Conservation (phyloP, 139 green algal genomes). For the Eudorina sp. region DNA sequence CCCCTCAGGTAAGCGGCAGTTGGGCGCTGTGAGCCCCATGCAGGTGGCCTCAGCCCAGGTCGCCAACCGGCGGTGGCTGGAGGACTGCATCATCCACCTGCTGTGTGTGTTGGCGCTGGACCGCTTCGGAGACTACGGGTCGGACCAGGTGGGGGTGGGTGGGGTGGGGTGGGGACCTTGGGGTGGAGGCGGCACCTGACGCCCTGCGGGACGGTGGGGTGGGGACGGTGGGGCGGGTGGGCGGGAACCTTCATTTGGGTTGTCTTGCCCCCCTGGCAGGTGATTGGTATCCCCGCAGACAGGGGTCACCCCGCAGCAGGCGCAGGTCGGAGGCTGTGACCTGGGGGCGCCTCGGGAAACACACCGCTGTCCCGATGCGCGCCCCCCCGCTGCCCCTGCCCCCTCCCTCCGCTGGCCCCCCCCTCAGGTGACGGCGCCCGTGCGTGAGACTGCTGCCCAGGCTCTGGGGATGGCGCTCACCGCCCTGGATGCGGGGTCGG, state of each 20-base stretch:
- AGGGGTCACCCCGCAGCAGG: too few species aligned
- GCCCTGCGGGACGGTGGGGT: too few species aligned
- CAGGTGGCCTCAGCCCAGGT: conserved; percentile 56
- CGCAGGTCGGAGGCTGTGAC: too few species aligned
- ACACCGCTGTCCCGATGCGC: too few species aligned
- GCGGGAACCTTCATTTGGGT: too few species aligned
- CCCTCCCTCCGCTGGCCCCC: background rate
- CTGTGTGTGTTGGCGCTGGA: conserved; percentile 95
- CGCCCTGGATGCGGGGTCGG: conserved; percentile 43
- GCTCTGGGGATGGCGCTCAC: conserved; percentile 83
- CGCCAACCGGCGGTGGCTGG: conserved; percentile 84
- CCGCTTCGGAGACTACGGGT: conserved; percentile 95
- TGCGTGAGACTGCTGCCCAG: conserved; percentile 96
- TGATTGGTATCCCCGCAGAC: too few species aligned
- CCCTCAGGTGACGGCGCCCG: conserved; percentile 87
- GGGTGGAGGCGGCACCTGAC: too few species aligned
- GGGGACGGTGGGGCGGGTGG: too few species aligned
- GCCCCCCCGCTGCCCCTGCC: background rate
- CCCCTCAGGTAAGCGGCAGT: conserved; percentile 46
- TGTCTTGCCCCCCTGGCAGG: too few species aligned
- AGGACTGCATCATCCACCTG: conserved; percentile 87
- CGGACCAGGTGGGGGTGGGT: conserved; percentile 80
- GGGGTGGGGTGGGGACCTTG: background rate
- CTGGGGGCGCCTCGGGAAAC: too few species aligned
- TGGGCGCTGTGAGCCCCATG: conserved; percentile 57